Conservation (phyloP, 768 basidiomycete genomes). For the Pleurotus ostreatus region DNA sequence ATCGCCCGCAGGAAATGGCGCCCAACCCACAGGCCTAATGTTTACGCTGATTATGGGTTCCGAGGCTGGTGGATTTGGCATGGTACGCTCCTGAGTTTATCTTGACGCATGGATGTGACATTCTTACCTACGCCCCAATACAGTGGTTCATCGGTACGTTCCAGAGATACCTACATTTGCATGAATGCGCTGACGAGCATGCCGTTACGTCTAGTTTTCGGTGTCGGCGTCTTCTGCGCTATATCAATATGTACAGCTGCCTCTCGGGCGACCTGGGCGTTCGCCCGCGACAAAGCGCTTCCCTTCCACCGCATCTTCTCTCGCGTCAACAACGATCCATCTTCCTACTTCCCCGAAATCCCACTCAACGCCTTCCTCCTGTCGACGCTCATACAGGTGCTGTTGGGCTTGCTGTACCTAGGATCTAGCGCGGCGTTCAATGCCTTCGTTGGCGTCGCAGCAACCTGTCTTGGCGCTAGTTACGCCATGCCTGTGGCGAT, state of each 20-base stretch:
- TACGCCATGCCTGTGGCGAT: constrained; percentile 61
- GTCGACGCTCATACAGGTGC: constrained; percentile 51
- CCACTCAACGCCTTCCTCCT: constrained; percentile 60
- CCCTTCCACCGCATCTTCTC: constrained; percentile 49
- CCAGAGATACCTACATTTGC: background rate
- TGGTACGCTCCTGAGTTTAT: constrained; percentile 28
- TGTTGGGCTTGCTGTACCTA: constrained; percentile 61
- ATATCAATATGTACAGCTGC: constrained; percentile 66
- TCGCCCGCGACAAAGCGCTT: constrained; percentile 64
- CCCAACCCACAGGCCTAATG: constrained; percentile 62
- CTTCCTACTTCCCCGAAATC: constrained; percentile 32
- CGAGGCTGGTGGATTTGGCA: constrained; percentile 55
- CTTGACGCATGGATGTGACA: too few species aligned
- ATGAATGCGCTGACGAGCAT: background rate
- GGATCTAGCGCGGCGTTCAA: constrained; percentile 63
- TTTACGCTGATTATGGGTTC: constrained; percentile 63
- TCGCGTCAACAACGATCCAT: constrained; percentile 33
- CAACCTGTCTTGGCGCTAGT: constrained; percentile 63
- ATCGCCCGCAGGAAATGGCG: constrained; percentile 40
- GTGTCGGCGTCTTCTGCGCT: constrained; percentile 55
- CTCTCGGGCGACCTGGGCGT: constrained; percentile 69
- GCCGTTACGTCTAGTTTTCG: constrained; percentile 38
- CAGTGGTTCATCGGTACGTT: constrained; percentile 40
- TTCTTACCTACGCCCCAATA: background rate
- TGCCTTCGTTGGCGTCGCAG: constrained; percentile 63